Base-by-base conservation (phyloP, 2,329 filamentous ascomycete genomes). In the Rutstroemia sp. region DNA sequence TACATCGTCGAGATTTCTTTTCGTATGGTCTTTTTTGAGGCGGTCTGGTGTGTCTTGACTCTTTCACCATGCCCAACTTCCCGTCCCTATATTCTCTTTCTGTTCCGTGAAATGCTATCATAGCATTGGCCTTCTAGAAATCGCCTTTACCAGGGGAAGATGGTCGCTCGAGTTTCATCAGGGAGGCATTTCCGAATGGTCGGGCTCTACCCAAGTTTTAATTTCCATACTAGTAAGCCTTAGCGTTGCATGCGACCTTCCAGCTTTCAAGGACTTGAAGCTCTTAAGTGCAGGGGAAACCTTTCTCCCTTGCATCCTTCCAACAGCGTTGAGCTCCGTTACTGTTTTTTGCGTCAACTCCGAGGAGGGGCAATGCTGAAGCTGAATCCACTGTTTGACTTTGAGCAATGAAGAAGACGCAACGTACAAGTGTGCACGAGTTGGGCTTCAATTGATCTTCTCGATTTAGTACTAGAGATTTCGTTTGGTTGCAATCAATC, bases 241-340 rank as follows among this genome's bases (percentile, higher is more conserved):
- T 49, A 42, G 52, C 16, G 45, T 42, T 44, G 52, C 52, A 49
- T 54, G 4, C 34, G 17, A 19, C 19, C 38, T 54, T 49, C n/a
- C 45, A 48, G 30, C 51, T 54, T 54, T 10, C 51, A 47, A 37
- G 51, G 42, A 10, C 23, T 10, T 19, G 5, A 21, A 45, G n/a
- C 45, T 30, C 8, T 30, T 30, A 30, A 30, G 27, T 54, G 44
- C 45, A 41, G 19, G 42, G 42, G 42, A 12, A 45, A 45, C n/a
- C 41, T 49, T 41, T 47, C 38, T 44, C 34, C 39, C 46, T 21
- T 50, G 3, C 37, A 54, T 44, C 30, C n/a, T 34, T 49, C 37
- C 27, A 8, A 19, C 14, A 9, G 27, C 16, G 46, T 12, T 39
- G 42, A 34, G 5, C 14, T 41, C 17, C 25, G 16, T 21, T 46